Evolutionary conservation across 805 yeast genomes (phyloP).

Genomic region (Ogataea pignaliae): DNA sequence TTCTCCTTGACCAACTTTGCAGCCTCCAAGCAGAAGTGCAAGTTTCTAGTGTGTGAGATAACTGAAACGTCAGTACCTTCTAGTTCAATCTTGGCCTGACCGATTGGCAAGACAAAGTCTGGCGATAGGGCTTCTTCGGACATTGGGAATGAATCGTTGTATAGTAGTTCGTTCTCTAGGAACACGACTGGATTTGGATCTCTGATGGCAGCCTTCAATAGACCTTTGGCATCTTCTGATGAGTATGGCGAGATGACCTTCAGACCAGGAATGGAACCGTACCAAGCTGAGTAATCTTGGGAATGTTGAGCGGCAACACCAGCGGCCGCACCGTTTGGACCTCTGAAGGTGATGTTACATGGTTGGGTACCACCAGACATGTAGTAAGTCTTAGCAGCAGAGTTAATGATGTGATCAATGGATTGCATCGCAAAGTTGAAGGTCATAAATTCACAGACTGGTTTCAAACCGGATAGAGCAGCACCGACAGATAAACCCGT

Average conservation of each 20-base stretch:
- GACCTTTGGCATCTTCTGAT: slow-evolving; percentile 94
- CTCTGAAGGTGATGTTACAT: slow-evolving; percentile 96
- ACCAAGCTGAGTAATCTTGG: slow-evolving; percentile 97
- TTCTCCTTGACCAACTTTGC: slow-evolving; percentile 83
- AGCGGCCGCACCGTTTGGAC: slow-evolving; percentile 99
- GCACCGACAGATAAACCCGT: slow-evolving; percentile 94
- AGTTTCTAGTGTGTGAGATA: slow-evolving; percentile 90
- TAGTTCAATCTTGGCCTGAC: slow-evolving; percentile 92
- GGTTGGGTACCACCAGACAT: slow-evolving; percentile 99
- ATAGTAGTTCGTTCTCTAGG: slow-evolving; percentile 91
- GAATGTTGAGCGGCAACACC: slow-evolving; percentile 99
- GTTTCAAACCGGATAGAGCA: slow-evolving; percentile 93
- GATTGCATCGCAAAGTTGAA: slow-evolving; percentile 99
- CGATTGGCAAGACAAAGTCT: slow-evolving; percentile 89
- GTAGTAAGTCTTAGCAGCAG: slow-evolving; percentile 97
- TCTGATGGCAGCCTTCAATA: slow-evolving; percentile 92
- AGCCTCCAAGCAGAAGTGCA: slow-evolving; percentile 79
- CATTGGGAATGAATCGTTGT: slow-evolving; percentile 87
- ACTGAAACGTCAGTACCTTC: slow-evolving; percentile 89
- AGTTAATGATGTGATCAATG: slow-evolving; percentile 95
- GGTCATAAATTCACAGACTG: slow-evolving; percentile 98
- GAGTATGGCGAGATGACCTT: slow-evolving; percentile 95
- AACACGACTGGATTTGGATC: slow-evolving; percentile 98
- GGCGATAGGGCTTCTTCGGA: slow-evolving; percentile 84
- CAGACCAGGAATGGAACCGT: slow-evolving; percentile 96